Evolutionary conservation across 345 rosid species (phyloP), one percentile per base, ranked within the genome.

Genomic region (Noccaea bulbosa): DNA sequence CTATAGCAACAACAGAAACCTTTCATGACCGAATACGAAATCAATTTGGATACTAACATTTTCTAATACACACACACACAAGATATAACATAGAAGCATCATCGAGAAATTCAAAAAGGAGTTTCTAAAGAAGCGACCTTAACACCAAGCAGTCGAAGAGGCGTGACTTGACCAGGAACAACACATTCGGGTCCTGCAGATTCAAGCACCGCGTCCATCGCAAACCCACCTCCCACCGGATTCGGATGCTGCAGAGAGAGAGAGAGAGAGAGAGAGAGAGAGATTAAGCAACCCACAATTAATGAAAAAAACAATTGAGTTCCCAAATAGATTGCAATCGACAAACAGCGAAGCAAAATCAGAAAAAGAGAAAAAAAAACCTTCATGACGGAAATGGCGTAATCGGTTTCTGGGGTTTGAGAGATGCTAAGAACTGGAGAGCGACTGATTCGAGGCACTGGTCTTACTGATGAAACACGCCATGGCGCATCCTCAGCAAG

Each of bases 131-230:
- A 51, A 27, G 34, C 7, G 20, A 93, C 98, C 92, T 87, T 89
- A 63, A 91, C 69, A 66, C 98, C 98, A 33, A 93, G 92, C 14
- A 93, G 65, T 6, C 83, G 82, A 66, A 89, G 51, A 37, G 98
- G 98, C 0, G 85, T 83, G 58, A 86, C 80, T 73, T 86, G 94
- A 2, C 98, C 97, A 7, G 97, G 96, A 38, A 93, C 88, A 55
- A 87, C 77, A 61, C 96, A 91, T 67, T 91, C 97, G 2, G 97
- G 91, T 7, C 98, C 96, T 0, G 96, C 98, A 3, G 97, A 75
- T 81, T 93, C 97, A 16, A 93, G 84, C 2, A 88, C 72, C 0
- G 97, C 98, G 11, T 80, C 94, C 47, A 72, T 70, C 8, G 87
- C 97, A 56, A 93, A 63, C 8, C 98, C 97, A 73, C 80, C 83